These are phyloP conservation scores for Flaveria bidentis DNA, from an alignment of 129 eudicot species.

Conservation along the genomic window DNA sequence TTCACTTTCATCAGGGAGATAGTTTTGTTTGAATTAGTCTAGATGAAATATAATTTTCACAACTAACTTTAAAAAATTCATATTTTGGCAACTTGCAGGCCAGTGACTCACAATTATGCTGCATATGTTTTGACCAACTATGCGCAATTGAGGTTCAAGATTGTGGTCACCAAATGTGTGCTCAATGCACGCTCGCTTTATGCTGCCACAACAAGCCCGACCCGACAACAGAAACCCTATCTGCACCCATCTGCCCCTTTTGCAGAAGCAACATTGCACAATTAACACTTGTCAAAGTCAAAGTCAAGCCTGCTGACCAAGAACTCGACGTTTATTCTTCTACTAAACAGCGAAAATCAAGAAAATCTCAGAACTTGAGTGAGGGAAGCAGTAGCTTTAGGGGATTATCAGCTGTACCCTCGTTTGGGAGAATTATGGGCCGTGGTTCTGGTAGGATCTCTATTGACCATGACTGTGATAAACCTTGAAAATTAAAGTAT, in stretches of 20 bases:
- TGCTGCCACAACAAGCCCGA: conserved; percentile 97
- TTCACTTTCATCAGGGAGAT: conserved; percentile 30
- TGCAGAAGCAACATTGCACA: conserved; percentile 84
- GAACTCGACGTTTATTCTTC: conserved; percentile 49
- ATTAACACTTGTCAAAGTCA: conserved; percentile 60
- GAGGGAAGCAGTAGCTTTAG: conserved; percentile 90
- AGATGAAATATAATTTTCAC: not conserved
- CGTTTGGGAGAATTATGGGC: conserved; percentile 58
- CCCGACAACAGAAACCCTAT: conserved; percentile 67
- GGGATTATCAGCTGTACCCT: conserved; percentile 54
- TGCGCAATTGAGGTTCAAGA: conserved; percentile 93
- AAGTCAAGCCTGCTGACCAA: conserved; percentile 36
- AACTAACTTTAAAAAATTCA: not conserved
- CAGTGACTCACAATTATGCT: conserved; percentile 81
- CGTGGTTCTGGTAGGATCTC: conserved; percentile 71
- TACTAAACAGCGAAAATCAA: conserved; percentile 56
- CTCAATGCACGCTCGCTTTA: conserved; percentile 84
- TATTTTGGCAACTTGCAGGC: conserved; percentile 47
- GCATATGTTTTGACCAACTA: conserved; percentile 95
- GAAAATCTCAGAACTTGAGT: conserved; percentile 58
- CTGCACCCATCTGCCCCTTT: conserved; percentile 87
- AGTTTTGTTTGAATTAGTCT: conserved; percentile 30
- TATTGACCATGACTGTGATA: conserved; percentile 59
- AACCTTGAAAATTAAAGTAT: conserved; percentile 36
- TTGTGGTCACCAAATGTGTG: conserved; percentile 98